phyloP scores from a whole-genome alignment of 805 yeast genomes.

The Saccharomycopsis sp. region DNA sequence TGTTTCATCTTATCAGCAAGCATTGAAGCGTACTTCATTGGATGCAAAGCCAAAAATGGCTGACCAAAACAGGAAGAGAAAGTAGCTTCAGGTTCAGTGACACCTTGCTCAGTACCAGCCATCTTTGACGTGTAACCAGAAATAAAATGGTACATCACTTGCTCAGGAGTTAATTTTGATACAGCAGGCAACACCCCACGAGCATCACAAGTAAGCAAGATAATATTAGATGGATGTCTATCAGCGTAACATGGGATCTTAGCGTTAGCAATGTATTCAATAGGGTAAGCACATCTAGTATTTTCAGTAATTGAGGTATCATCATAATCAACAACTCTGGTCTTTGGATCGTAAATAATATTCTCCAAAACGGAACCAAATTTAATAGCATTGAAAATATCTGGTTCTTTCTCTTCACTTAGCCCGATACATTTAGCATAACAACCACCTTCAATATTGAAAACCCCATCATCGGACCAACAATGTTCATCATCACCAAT shows the following conservation, averaged over 20 bases:
- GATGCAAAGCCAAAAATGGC: slow-evolving; percentile 96
- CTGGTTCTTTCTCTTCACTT: slow-evolving; percentile 91
- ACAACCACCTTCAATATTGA: slow-evolving; percentile 99
- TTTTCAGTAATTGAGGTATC: slow-evolving; percentile 85
- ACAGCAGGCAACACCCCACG: slow-evolving; percentile 97
- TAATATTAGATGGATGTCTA: slow-evolving; percentile 85
- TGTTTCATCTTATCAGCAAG: slow-evolving; percentile 84
- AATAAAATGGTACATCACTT: slow-evolving; percentile 98
- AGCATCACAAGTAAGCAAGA: slow-evolving; percentile 94
- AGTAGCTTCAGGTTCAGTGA: slow-evolving; percentile 96
- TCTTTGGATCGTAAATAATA: slow-evolving; percentile 71
- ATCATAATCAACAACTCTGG: slow-evolving; percentile 80
- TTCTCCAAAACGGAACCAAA: slow-evolving; percentile 95
- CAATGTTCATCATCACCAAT: slow-evolving; percentile 99
- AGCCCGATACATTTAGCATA: slow-evolving; percentile 95
- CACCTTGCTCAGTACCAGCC: slow-evolving; percentile 99
- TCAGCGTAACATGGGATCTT: slow-evolving; percentile 90
- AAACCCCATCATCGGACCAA: slow-evolving; percentile 97
- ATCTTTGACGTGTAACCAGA: slow-evolving; percentile 98
- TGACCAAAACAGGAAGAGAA: slow-evolving; percentile 99
- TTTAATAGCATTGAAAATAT: slow-evolving; percentile 88
- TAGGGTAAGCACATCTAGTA: slow-evolving; percentile 98
- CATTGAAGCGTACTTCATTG: slow-evolving; percentile 96
- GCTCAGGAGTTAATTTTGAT: slow-evolving; percentile 85
- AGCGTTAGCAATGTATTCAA: slow-evolving; percentile 93